Conservation (phyloP, 495 filamentous ascomycete species). For the Lineolata rhizophorae region DNA sequence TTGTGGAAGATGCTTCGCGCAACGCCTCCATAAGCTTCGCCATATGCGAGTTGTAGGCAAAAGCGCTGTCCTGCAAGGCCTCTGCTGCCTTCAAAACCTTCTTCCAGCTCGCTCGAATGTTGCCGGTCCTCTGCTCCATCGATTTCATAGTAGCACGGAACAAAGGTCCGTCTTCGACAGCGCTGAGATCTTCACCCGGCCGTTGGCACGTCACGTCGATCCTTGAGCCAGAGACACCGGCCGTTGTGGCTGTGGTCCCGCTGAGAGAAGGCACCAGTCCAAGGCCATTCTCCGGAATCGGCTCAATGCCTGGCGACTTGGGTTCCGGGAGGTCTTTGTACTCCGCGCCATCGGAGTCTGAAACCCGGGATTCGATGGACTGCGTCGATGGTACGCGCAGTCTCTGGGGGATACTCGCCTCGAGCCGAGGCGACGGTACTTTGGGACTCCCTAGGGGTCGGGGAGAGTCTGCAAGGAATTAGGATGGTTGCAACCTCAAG, state of each 20-base stretch:
- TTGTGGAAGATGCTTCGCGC: constrained; percentile 69
- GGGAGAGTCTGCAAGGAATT: not conserved
- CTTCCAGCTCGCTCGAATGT: constrained; percentile 81
- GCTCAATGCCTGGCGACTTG: constrained; percentile 37
- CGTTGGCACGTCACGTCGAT: constrained; percentile 74
- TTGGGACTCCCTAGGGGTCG: constrained; percentile 15
- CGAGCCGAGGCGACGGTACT: constrained; percentile 37
- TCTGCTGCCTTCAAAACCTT: constrained; percentile 85
- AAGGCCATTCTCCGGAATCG: constrained; percentile 24
- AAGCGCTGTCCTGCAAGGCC: constrained; percentile 57
- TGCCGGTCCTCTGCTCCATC: constrained; percentile 90
- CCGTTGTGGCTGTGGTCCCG: constrained; percentile 16
- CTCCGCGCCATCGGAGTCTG: constrained; percentile 35
- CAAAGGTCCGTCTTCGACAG: constrained; percentile 77
- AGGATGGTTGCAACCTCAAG: too few species aligned
- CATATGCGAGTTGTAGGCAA: constrained; percentile 65
- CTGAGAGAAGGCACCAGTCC: constrained; percentile 15
- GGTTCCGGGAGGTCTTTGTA: constrained; percentile 26
- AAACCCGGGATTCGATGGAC: constrained; percentile 56
- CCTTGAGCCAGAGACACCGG: constrained; percentile 47
- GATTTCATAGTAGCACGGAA: constrained; percentile 96
- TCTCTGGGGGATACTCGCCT: constrained; percentile 49
- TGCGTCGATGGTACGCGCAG: constrained; percentile 64
- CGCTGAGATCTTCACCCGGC: constrained; percentile 69
- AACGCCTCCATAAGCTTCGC: constrained; percentile 68